A percentile compares a stretch with the other conserved stretches of the same genome.
Evolutionary conservation across 2,329 filamentous ascomycete species (phyloP).

Genomic region (Seiridium unicorne): DNA sequence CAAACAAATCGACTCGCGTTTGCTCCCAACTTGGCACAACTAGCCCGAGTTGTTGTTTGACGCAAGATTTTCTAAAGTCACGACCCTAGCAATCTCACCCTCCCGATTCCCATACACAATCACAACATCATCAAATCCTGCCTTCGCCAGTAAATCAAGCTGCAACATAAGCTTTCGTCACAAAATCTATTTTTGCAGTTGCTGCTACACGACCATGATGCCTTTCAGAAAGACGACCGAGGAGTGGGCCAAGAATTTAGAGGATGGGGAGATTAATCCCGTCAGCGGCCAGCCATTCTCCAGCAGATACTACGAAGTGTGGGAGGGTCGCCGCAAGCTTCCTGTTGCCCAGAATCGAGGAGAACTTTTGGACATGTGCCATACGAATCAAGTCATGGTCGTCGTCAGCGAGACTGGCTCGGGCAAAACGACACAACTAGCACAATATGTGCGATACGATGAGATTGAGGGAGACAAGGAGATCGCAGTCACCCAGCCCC

Average conservation of each 20-base stretch:
- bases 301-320: not conserved
- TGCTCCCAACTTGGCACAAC: no score
- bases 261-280: not conserved
- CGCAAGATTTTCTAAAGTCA: no score
- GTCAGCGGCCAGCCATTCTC: not conserved
- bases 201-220: no score
- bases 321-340: not conserved
- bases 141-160: no score
- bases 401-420: not conserved
- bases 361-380: not conserved
- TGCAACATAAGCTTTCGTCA: no score
- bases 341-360: not conserved
- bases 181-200: no score
- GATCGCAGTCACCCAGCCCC: not conserved
- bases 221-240: not conserved
- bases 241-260: not conserved
- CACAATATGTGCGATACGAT: not conserved
- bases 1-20: no score
- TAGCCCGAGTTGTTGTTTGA: no score
- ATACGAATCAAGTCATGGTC: not conserved
- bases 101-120: no score
- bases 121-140: no score
- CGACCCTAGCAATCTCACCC: no score
- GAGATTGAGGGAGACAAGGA: not conserved
- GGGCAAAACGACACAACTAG: not conserved